Base-by-base conservation (phyloP, 2,329 filamentous ascomycete genomes). In the Aspergillus felis region DNA sequence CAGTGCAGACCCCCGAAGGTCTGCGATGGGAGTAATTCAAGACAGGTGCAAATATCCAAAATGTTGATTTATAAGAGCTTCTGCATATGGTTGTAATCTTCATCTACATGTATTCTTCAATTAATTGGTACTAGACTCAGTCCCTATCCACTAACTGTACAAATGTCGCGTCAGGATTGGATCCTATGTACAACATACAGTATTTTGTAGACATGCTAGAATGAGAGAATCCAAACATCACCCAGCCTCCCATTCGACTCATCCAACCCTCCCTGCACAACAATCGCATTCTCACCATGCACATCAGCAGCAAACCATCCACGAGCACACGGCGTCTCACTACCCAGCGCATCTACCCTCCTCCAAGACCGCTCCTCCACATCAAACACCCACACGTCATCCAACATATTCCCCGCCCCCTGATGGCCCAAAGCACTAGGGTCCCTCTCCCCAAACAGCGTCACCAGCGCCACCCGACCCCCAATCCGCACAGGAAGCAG, bases 271-370 rank as follows among this genome's bases (percentile, higher is more conserved):
- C 81, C 81, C 27, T 80, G 77, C 2, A 84, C 72, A 4, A 81
- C 66, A 20, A 83, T 74, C 0, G 61, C 67, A 24, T 66, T 64
- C 7, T 64, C 29, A 3, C 51, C 53, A 2, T 76, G 54, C 3
- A 78, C 73, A 66, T 81, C 80, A 1, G 80, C 81, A 68, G 75
- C 81, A 57, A 84, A 84, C 81, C 82, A 84, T 4, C 82, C 82
- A 46, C 82, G 70, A 2, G 77, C 68, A 10, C 66, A 64, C 7
- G 82, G 81, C 9, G 27, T 22, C 6, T 66, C 60, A 2, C 65
- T 59, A 0, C 63, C 67, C 8, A 63, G 42, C 2, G 59, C 54
- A 3, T 64, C 53, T 1, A 78, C 66, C 32, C 70, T 58, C 3
- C 51, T 54, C 78, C 78, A 81, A 10, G 27, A 64, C 44, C 66